Percentiles rank a stretch among this genome's conserved stretches.
phyloP scores from a whole-genome alignment of 495 filamentous ascomycete genomes.

The Copromyces sp. region DNA sequence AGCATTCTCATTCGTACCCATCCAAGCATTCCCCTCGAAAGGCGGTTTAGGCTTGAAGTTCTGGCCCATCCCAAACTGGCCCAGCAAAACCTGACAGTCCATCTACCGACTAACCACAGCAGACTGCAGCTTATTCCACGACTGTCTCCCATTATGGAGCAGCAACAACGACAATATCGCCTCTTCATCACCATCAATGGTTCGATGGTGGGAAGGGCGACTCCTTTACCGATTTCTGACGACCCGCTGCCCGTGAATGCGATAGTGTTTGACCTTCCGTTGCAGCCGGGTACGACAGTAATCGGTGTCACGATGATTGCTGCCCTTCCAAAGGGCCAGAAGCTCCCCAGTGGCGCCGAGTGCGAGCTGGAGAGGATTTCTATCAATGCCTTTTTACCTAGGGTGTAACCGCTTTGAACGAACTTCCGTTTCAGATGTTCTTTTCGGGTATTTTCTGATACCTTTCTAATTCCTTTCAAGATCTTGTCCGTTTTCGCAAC shows the following conservation, averaged over 20 bases:
- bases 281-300: slow-evolving; percentile 53
- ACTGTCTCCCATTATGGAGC: slow-evolving; percentile 39
- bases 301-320: slow-evolving; percentile 57
- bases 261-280: slow-evolving; percentile 49
- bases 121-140: slow-evolving; percentile 55
- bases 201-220: slow-evolving; percentile 49
- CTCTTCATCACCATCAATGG: slow-evolving; percentile 28
- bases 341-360: slow-evolving; percentile 42
- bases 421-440: neutral
- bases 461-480: neutral
- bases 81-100: slow-evolving; percentile 59
- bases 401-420: slow-evolving; percentile 1
- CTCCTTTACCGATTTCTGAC: slow-evolving; percentile 31
- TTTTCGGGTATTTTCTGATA: neutral
- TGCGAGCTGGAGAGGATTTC: slow-evolving; percentile 60
- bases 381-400: slow-evolving; percentile 18
- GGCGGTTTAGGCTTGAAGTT: slow-evolving; percentile 45
- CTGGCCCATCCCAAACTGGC: slow-evolving; percentile 48
- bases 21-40: slow-evolving; percentile 45
- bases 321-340: slow-evolving; percentile 49
- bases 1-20: slow-evolving; percentile 58
- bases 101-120: slow-evolving; percentile 50
- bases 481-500: neutral
- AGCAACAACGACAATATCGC: slow-evolving; percentile 30
- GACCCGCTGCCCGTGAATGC: slow-evolving; percentile 35